Evolutionary conservation across 208 protist species (phyloP).

Genomic region (Lotmaria passim): DNA sequence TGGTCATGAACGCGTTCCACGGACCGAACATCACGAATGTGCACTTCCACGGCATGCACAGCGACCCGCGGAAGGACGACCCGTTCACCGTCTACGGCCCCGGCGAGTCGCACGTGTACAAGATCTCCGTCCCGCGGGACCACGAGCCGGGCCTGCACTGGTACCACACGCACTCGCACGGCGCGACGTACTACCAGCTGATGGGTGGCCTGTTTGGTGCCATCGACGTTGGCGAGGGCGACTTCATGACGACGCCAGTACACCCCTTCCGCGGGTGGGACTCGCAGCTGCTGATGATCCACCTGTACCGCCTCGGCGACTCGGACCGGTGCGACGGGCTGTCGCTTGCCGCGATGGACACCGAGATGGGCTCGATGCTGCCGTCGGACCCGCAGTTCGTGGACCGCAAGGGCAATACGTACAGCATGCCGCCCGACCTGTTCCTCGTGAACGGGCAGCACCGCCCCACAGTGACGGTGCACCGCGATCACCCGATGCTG

Average conservation of each 20-base stretch:
- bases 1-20: conserved; percentile 66
- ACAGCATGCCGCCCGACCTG: conserved; percentile 58
- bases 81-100: conserved; percentile 60
- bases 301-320: conserved; percentile 70
- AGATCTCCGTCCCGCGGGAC: conserved; percentile 63
- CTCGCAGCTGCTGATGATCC: conserved; percentile 62
- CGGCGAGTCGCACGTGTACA: conserved; percentile 61
- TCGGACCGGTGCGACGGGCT: conserved; percentile 65
- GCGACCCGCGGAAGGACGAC: conserved; percentile 68
- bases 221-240: conserved; percentile 69
- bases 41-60: conserved; percentile 87
- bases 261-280: conserved; percentile 49
- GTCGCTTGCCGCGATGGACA: conserved; percentile 55
- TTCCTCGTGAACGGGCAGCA: conserved; percentile 91
- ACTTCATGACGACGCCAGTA: conserved; percentile 41
- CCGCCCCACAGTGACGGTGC: conserved; percentile 59
- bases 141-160: conserved; percentile 85
- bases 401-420: conserved; percentile 39
- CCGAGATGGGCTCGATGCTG: conserved; percentile 50
- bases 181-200: conserved; percentile 69
- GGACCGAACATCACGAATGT: conserved; percentile 80
- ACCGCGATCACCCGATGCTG: conserved; percentile 42
- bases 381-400: conserved; percentile 57
- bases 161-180: conserved; percentile 88
- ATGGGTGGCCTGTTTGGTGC: conserved; percentile 86